Percentiles rank a stretch among this genome's conserved stretches.
phyloP scores from a whole-genome alignment of 2,329 filamentous ascomycete species.

The Geosmithia putterillii region DNA sequence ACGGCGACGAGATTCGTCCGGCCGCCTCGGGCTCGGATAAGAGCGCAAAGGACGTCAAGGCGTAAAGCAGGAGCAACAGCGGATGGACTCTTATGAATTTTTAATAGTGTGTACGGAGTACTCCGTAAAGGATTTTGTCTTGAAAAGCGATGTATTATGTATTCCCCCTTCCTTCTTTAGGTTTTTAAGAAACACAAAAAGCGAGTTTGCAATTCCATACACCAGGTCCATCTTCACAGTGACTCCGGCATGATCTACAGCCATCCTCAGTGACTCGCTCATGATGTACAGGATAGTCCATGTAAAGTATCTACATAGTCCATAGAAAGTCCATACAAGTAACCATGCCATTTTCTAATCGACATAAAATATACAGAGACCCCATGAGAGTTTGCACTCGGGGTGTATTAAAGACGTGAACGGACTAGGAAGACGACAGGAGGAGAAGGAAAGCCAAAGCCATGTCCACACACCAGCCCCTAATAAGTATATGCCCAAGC shows the following conservation, averaged over 20 bases:
- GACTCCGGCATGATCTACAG: no score
- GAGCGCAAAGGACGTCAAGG: constrained; percentile 4
- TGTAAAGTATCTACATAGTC: no score
- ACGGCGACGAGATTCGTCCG: constrained; percentile 4
- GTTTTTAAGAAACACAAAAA: background rate
- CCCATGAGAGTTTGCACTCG: background rate
- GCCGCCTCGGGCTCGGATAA: background rate
- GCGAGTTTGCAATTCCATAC: no score
- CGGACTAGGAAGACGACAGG: background rate
- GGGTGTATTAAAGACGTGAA: background rate
- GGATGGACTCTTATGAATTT: background rate
- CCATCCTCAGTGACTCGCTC: no score
- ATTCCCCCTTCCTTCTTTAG: background rate
- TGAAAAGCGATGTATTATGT: background rate
- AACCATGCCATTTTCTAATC: no score
- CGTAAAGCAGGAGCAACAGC: background rate
- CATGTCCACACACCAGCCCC: background rate
- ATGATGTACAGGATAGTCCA: no score
- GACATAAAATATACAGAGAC: background rate
- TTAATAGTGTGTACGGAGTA: no score
- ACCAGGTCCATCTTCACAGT: no score
- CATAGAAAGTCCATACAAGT: no score
- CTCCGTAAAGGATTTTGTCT: no score
- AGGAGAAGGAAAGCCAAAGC: background rate
- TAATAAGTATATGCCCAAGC: background rate